Percentiles rank a stretch among this genome's conserved stretches.
phyloP scores from a whole-genome alignment of 129 eudicot species.

The Calendula officinalis region DNA sequence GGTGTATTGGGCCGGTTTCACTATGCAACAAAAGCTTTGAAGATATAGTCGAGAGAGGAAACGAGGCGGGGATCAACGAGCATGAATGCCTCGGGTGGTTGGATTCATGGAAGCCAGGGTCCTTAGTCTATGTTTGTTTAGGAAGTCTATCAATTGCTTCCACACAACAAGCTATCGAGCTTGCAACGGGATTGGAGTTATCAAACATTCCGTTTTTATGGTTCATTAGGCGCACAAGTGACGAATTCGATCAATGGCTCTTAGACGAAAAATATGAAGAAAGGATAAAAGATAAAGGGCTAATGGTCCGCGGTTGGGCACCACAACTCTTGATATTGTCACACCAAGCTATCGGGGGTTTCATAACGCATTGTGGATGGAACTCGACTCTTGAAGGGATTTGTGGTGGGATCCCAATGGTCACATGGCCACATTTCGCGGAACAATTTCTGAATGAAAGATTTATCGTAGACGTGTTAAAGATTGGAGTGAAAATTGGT shows the following conservation, averaged over 20 bases:
- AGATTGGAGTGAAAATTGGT: constrained; percentile 45
- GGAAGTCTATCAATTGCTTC: constrained; percentile 39
- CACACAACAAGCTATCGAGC: constrained; percentile 35
- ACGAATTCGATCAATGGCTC: constrained; percentile 35
- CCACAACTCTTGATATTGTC: constrained; percentile 54
- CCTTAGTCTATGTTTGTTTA: constrained; percentile 48
- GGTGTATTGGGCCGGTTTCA: constrained; percentile 56
- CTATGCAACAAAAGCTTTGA: constrained; percentile 28
- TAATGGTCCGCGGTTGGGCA: constrained; percentile 57
- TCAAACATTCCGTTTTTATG: constrained; percentile 36
- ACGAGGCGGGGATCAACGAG: constrained; percentile 21
- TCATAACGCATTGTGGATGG: constrained; percentile 71
- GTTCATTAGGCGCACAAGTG: constrained; percentile 24
- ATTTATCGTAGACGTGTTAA: constrained; percentile 29
- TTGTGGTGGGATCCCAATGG: constrained; percentile 47
- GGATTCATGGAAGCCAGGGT: constrained; percentile 25
- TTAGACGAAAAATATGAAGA: constrained; percentile 38
- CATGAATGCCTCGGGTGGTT: constrained; percentile 44
- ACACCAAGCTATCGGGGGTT: constrained; percentile 49
- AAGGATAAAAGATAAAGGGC: constrained; percentile 37
- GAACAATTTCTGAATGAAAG: constrained; percentile 49
- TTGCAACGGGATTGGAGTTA: constrained; percentile 44
- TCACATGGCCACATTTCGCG: constrained; percentile 57
- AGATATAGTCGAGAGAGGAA: constrained; percentile 47
- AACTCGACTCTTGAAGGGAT: constrained; percentile 58